These are phyloP conservation scores for Fomitopsis serialis DNA, from an alignment of 768 basidiomycete species.

Conservation along the genomic window DNA sequence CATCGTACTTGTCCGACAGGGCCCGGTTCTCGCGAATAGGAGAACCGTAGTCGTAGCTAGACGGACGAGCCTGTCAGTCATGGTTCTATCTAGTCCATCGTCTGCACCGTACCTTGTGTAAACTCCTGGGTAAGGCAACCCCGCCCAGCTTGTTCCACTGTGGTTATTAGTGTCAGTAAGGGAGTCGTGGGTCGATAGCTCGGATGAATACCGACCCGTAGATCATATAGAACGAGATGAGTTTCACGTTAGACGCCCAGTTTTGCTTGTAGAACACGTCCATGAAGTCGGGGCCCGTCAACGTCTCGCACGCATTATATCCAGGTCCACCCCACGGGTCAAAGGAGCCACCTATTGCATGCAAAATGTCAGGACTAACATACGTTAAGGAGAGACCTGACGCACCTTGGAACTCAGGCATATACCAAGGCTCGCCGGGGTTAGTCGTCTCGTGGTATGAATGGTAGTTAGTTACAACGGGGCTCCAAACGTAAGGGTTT, in stretches of 20 bases:
- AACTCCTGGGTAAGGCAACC: slow-evolving; percentile 71
- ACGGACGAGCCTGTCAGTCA: not conserved
- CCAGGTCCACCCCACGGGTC: slow-evolving; percentile 83
- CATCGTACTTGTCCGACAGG: slow-evolving; percentile 63
- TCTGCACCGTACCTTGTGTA: slow-evolving; percentile 38
- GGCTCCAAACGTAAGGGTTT: slow-evolving; percentile 59
- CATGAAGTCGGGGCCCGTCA: slow-evolving; percentile 72
- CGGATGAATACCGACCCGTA: slow-evolving; percentile 45
- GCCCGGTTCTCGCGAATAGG: slow-evolving; percentile 65
- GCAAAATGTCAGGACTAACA: not conserved
- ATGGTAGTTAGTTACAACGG: slow-evolving; percentile 59
- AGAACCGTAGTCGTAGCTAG: slow-evolving; percentile 81
- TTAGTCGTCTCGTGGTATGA: slow-evolving; percentile 50
- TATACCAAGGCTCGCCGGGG: slow-evolving; percentile 57
- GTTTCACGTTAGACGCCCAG: slow-evolving; percentile 78
- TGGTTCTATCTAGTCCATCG: not conserved
- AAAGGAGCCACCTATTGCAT: slow-evolving; percentile 64
- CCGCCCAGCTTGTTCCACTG: slow-evolving; percentile 86
- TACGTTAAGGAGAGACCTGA: no score
- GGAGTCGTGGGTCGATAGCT: no score
- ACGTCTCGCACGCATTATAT: slow-evolving; percentile 54
- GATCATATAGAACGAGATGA: slow-evolving; percentile 84
- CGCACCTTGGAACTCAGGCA: slow-evolving; percentile 43
- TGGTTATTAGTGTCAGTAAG: not conserved
- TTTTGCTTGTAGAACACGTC: slow-evolving; percentile 75